phyloP scores from a whole-genome alignment of 345 rosid genomes.

The Acer campestre region DNA sequence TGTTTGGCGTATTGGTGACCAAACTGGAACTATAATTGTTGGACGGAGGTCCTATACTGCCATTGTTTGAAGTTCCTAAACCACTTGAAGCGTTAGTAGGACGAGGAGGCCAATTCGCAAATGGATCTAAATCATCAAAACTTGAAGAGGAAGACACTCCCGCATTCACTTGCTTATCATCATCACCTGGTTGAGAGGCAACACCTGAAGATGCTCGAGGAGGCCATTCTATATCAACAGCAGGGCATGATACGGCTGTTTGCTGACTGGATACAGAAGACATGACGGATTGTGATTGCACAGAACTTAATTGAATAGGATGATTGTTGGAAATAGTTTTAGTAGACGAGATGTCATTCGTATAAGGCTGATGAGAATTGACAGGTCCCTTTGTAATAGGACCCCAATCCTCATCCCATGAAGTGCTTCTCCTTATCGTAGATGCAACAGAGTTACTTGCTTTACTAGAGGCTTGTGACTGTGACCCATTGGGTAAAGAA shows the following conservation, averaged over 20 bases:
- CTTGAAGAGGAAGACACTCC: slow-evolving; percentile 44
- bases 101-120: slow-evolving; percentile 88
- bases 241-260: slow-evolving; percentile 57
- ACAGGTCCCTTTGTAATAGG: slow-evolving; percentile 43
- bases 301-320: slow-evolving; percentile 39
- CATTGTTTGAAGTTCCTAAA: slow-evolving; percentile 48
- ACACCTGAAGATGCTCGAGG: slow-evolving; percentile 54
- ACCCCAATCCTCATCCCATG: slow-evolving; percentile 98
- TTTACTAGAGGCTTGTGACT: slow-evolving; percentile 50
- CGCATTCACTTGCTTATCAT: slow-evolving; percentile 40
- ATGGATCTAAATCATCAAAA: slow-evolving; percentile 85
- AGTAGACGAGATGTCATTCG: slow-evolving; percentile 23
- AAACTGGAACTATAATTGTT: slow-evolving; percentile 33
- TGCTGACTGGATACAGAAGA: slow-evolving; percentile 45
- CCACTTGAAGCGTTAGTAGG: slow-evolving; percentile 37
- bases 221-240: slow-evolving; percentile 92
- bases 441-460: slow-evolving; percentile 50
- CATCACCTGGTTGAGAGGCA: slow-evolving; percentile 33
- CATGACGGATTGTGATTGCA: slow-evolving; percentile 38
- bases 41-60: slow-evolving; percentile 25
- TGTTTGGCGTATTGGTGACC: slow-evolving; percentile 28
- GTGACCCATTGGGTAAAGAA: slow-evolving; percentile 47
- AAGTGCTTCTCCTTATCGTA: slow-evolving; percentile 44
- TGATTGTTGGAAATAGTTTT: slow-evolving; percentile 32
- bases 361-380: slow-evolving; percentile 28